These are phyloP conservation scores for Pseudozyma hubeiensis DNA, from an alignment of 1,284 basidiomycete genomes.

Conservation along the genomic window DNA sequence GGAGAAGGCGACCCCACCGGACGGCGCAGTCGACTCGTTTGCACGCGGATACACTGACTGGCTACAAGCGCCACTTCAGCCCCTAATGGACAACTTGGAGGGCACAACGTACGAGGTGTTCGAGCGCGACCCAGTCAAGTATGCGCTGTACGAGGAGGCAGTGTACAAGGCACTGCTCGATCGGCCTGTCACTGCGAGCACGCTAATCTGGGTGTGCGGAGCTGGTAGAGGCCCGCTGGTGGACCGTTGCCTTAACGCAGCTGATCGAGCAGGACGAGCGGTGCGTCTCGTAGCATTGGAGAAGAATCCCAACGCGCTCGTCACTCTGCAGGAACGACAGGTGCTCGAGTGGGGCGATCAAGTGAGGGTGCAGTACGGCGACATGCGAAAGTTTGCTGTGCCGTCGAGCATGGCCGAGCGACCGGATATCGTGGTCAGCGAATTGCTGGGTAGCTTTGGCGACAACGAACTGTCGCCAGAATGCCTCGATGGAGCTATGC, in stretches of 20 bases:
- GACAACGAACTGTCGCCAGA: slow-evolving; percentile 99
- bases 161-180: slow-evolving; percentile 75
- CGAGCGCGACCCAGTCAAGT: slow-evolving; percentile 97
- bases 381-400: slow-evolving; percentile 81
- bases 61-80: slow-evolving; percentile 92
- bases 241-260: slow-evolving; percentile 83
- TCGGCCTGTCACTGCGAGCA: slow-evolving; percentile 74
- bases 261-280: slow-evolving; percentile 76
- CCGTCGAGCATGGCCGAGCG: slow-evolving; percentile 74
- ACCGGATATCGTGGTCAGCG: slow-evolving; percentile 94
- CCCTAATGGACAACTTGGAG: slow-evolving; percentile 95
- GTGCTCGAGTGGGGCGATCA: slow-evolving; percentile 78
- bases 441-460: slow-evolving; percentile 95
- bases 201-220: slow-evolving; percentile 78
- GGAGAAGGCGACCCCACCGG: slow-evolving; percentile 62
- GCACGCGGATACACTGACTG: slow-evolving; percentile 94
- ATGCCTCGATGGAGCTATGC: slow-evolving; percentile 92
- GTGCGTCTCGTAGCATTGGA: slow-evolving; percentile 85
- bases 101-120: slow-evolving; percentile 97
- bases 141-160: slow-evolving; percentile 89
- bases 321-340: slow-evolving; percentile 62
- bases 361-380: slow-evolving; percentile 88
- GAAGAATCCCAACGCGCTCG: slow-evolving; percentile 77
- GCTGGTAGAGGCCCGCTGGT: slow-evolving; percentile 95
- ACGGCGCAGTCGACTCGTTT: slow-evolving; percentile 77